Base-by-base conservation (phyloP, 768 basidiomycete species). In the Rhodosporidiobolus odoratus region DNA sequence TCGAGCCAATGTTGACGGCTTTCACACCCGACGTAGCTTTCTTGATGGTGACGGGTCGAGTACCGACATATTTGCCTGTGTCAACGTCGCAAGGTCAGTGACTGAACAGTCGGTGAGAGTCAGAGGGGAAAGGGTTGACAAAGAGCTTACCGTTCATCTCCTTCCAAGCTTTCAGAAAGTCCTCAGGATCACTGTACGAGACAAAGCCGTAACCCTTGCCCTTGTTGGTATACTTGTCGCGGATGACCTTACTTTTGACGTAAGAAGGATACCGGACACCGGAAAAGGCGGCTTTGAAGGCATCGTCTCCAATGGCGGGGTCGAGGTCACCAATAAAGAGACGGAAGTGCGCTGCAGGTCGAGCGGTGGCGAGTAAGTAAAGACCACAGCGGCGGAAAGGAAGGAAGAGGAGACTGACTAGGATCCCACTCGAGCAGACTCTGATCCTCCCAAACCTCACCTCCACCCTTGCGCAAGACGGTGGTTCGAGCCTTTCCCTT, bases 361-460 rank as follows among this genome's bases (percentile, higher is more conserved):
- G 53, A 41, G 19, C 17, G 41, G 27, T 7, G 32, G n/a, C 9
- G 32, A 1, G 62, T 62, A 62, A 69, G 64, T 40, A 23, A n/a
- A 12, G 13, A 16, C 9, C 41, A 1, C 10, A 54, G 61, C 38
- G 15, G 43, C n/a, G 40, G 30, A 25, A 58, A 37, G 15, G 25
- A 12, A 32, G 23, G 53, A 25, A 9, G 35, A 23, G n/a, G 64
- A 4, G 3, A 84, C 90, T 75, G 78, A 96, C 94, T 86, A 62
- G 95, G 90, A 81, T 92, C 96, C 96, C 96, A 99, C 76, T 99
- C 96, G 21, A 97, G 81, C 65, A 99, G 82, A 6, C 92, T 96
- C 81, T 92, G 92, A 79, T 99, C 96, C 80, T 99, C 96, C 96
- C 96, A 99, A 32, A 91, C 88, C 82, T 92, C 94, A 41, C 96